Conservation (phyloP, 140 eudicot genomes). For the Bidens hawaiensis region DNA sequence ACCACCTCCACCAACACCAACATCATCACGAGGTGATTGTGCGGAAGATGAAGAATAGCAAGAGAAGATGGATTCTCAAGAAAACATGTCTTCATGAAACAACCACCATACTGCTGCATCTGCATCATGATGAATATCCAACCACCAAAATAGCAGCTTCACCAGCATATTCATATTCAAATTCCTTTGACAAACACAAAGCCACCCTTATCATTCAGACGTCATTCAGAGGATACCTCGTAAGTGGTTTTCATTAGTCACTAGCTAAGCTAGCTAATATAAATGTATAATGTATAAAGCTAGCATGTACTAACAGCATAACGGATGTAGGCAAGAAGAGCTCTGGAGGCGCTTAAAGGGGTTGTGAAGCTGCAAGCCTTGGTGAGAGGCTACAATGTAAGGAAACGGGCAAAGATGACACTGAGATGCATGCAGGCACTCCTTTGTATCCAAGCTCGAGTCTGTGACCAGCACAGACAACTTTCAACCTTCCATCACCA, state of each 20-base stretch:
- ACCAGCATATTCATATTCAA: slow-evolving; percentile 20
- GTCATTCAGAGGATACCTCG: slow-evolving; percentile 72
- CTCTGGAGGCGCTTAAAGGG: slow-evolving; percentile 59
- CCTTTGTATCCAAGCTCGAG: slow-evolving; percentile 50
- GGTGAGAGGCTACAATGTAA: slow-evolving; percentile 63
- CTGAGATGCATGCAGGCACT: slow-evolving; percentile 65
- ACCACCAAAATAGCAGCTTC: slow-evolving; percentile 7
- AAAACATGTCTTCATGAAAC: slow-evolving; percentile 36
- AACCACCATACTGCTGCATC: slow-evolving; percentile 39
- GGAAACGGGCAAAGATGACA: slow-evolving; percentile 58
- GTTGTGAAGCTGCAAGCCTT: slow-evolving; percentile 66
- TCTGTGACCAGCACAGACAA: slow-evolving; percentile 58
- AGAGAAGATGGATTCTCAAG: slow-evolving; percentile 61
- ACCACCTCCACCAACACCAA: not conserved
- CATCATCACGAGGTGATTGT: too few species aligned
- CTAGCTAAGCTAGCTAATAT: too few species aligned
- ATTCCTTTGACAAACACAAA: slow-evolving; percentile 12
- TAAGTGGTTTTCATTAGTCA: slow-evolving; percentile 17
- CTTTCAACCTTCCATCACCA: slow-evolving; percentile 14
- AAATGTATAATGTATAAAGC: too few species aligned
- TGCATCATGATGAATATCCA: slow-evolving; percentile 31
- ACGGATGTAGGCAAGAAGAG: slow-evolving; percentile 56
- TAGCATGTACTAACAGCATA: not conserved
- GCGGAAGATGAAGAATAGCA: slow-evolving; percentile 45
- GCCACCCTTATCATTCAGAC: slow-evolving; percentile 64